Evolutionary conservation across 371 early-diverging fungal genomes (phyloP), one percentile per base, ranked within the genome.

Genomic region (Coemansia sp.): DNA sequence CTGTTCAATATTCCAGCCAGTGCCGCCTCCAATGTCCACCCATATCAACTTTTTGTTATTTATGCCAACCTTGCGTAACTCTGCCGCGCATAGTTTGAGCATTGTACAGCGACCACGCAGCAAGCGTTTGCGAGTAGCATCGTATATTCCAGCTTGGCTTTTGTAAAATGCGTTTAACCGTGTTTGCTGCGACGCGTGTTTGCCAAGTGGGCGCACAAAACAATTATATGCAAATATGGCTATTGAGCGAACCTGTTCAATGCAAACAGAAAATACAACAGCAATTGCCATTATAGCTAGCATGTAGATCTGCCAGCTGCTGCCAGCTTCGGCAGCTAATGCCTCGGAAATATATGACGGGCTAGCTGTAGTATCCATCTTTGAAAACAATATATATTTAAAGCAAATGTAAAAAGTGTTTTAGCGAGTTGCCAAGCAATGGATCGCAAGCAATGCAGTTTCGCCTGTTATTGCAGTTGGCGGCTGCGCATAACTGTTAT

Each of bases 11-110:
- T 94, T 94, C 89, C 89, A 89, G 12, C 91, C 93, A 25, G 94
- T 93, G 26, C 94, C 94, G 54, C 92, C 92, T 65, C 94, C 94
- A 55, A 93, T 80, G 64, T 93, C 94, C 55, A 93, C 81, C 93
- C 94, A 93, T 52, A 88, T 75, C 14, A 86, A 87, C 7, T 75
- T 81, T 14, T 70, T 78, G 21, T 56, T 37, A 14, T 67, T 72
- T 21, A 78, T 62, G 0, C 80, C 72, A 20, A 51, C 60, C 40
- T 79, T 80, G 51, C 82, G 84, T 2, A 93, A 79, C 68, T 93
- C 91, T 20, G 93, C 93, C 25, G 93, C 92, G 64, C 87, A 87
- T 14, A 92, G 82, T 42, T 87, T 87, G 25, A 93, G 84, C 91
- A 92, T 92, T 7, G 91, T 90, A 59, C 80, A 84, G 28, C 94